Percentiles rank a stretch among this genome's conserved stretches.
These are phyloP conservation scores for Fusarium burgessii DNA, from an alignment of 2,329 filamentous ascomycete species.

Conservation along the genomic window DNA sequence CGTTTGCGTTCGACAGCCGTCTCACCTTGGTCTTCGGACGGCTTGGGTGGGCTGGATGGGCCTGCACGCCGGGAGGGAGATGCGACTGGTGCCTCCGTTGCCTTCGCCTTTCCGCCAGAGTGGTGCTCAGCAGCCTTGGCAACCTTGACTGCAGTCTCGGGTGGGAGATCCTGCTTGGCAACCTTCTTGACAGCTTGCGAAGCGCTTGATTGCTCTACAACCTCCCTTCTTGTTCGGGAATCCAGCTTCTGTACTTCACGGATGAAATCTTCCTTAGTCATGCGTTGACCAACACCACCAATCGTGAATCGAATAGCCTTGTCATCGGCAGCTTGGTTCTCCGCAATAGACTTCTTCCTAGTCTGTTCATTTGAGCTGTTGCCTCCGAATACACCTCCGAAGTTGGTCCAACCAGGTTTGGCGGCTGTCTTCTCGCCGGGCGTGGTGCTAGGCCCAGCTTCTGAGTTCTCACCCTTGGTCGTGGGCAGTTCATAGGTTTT, in stretches of 20 bases:
- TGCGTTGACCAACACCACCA: slow-evolving; percentile 75
- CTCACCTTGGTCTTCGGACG: slow-evolving; percentile 60
- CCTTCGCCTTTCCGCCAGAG: slow-evolving; percentile 14
- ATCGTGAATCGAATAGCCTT: slow-evolving; percentile 81
- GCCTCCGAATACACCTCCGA: slow-evolving; percentile 45
- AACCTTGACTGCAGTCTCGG: slow-evolving; percentile 35
- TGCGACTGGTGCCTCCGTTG: slow-evolving; percentile 10
- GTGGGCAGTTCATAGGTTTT: slow-evolving; percentile 83
- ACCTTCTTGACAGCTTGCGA: slow-evolving; percentile 62
- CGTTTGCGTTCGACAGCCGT: slow-evolving; percentile 77
- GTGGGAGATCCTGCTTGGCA: slow-evolving; percentile 57
- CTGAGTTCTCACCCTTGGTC: slow-evolving; percentile 54
- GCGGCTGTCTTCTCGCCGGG: slow-evolving; percentile 53
- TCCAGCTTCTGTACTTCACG: slow-evolving; percentile 79
- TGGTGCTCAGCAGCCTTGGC: slow-evolving; percentile 36
- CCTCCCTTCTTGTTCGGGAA: slow-evolving; percentile 68
- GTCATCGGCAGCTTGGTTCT: slow-evolving; percentile 72
- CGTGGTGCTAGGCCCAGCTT: slow-evolving; percentile 55
- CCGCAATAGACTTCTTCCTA: slow-evolving; percentile 55
- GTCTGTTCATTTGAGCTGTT: slow-evolving; percentile 53
- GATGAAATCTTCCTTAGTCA: slow-evolving; percentile 86
- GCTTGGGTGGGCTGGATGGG: slow-evolving; percentile 24
- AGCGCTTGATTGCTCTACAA: slow-evolving; percentile 64
- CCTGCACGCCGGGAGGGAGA: slow-evolving; percentile 29
- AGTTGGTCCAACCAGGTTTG: slow-evolving; percentile 65